phyloP scores from a whole-genome alignment of 345 rosid genomes.

The thale cress (Arabidopsis thaliana) region DNA sequence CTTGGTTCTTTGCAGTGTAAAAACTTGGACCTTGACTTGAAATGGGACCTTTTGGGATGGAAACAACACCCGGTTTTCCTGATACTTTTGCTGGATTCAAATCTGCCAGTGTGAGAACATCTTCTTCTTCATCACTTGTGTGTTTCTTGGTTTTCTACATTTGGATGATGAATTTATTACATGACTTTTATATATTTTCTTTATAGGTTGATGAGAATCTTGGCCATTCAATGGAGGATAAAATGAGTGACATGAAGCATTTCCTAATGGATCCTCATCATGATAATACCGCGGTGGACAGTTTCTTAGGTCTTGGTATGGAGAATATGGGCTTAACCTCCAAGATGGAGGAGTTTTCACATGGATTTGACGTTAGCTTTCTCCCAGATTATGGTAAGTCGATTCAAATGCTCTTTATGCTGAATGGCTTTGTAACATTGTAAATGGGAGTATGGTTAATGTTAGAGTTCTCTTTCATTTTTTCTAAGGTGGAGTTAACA shows the following conservation, averaged over 20 bases:
- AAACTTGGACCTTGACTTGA: constrained; percentile 35
- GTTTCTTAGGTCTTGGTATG: constrained; percentile 54
- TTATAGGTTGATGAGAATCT: constrained; percentile 54
- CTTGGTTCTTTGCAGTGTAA: constrained; percentile 23
- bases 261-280: constrained; percentile 56
- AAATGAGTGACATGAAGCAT: constrained; percentile 52
- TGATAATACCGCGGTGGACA: constrained; percentile 58
- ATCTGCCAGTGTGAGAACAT: constrained; percentile 49
- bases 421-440: constrained; percentile 9
- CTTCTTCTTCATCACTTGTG: constrained; percentile 17
- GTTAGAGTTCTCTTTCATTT: not conserved
- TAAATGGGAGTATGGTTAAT: not conserved
- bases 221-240: constrained; percentile 52
- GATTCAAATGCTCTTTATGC: constrained; percentile 7
- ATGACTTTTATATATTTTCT: not conserved
- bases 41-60: constrained; percentile 49
- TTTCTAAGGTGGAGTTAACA: constrained; percentile 60
- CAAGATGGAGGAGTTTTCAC: constrained; percentile 56
- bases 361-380: constrained; percentile 54
- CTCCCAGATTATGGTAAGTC: constrained; percentile 51
- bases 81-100: constrained; percentile 47
- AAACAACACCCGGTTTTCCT: constrained; percentile 34
- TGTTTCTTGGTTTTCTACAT: constrained; percentile 8
- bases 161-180: constrained; percentile 31
- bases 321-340: constrained; percentile 56